Conservation (phyloP, 2,329 filamentous ascomycete species). For the Aspergillus unguis region DNA sequence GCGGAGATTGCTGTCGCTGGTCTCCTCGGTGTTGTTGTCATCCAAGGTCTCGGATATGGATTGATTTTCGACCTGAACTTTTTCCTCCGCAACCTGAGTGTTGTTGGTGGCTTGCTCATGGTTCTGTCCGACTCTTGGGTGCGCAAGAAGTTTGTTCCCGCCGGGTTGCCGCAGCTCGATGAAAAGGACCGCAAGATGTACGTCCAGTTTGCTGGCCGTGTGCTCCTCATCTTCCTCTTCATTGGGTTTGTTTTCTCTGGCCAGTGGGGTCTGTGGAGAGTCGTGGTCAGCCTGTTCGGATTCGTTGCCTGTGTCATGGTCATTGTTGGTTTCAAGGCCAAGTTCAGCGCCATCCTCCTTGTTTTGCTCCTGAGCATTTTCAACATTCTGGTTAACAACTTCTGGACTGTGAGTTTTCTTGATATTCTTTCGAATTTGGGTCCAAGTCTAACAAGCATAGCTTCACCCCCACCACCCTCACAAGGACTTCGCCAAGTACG, state of each 20-base stretch:
- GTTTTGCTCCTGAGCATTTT: conserved; percentile 95
- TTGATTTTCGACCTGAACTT: conserved; percentile 99
- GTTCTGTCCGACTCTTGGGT: conserved; percentile 98
- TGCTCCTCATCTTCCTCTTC: conserved; percentile 96
- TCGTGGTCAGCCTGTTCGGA: conserved; percentile 79
- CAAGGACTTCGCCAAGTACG: conserved; percentile 99
- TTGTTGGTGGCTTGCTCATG: conserved; percentile 96
- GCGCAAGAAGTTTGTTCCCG: conserved; percentile 93
- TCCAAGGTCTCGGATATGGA: conserved; percentile 93
- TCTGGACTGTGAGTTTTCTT: conserved; percentile 80
- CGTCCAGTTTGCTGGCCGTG: conserved; percentile 94
- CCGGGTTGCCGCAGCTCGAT: conserved; percentile 86
- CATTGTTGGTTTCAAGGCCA: conserved; percentile 98
- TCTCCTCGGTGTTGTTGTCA: conserved; percentile 84
- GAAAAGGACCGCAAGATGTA: conserved; percentile 99
- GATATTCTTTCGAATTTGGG: background rate
- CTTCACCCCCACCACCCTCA: conserved; percentile 97
- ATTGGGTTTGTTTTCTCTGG: conserved; percentile 94
- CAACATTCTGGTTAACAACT: conserved; percentile 98
- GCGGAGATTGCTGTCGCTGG: conserved; percentile 90
- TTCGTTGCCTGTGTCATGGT: conserved; percentile 96
- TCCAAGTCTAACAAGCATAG: conserved; percentile 44
- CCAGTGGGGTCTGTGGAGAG: conserved; percentile 84
- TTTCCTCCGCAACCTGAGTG: conserved; percentile 97
- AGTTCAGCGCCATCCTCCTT: conserved; percentile 93